Conservation (phyloP, 2,329 filamentous ascomycete genomes). For the Onygenales sp. region DNA sequence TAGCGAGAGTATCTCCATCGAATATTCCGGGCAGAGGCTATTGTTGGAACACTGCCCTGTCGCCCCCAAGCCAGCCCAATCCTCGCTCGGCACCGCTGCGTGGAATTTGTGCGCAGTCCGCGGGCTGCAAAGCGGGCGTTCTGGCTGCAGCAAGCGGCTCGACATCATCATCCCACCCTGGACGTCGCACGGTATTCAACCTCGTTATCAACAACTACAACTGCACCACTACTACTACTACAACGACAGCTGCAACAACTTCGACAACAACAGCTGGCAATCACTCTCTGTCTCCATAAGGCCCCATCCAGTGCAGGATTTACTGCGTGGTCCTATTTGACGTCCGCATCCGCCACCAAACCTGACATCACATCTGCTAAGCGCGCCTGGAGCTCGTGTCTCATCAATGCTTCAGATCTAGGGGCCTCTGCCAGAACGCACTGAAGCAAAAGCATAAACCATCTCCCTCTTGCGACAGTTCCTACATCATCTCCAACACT, state of each 20-base stretch:
- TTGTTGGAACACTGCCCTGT: too few relatives aligned
- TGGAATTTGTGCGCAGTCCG: too few relatives aligned
- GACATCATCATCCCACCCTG: not conserved
- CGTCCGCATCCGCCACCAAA: not conserved
- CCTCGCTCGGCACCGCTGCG: too few relatives aligned
- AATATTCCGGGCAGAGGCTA: too few relatives aligned
- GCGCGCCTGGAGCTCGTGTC: not conserved
- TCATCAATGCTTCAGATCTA: conserved; percentile 3
- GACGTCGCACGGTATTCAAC: not conserved
- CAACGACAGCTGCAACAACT: not conserved
- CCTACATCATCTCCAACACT: not conserved
- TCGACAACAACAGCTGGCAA: not conserved
- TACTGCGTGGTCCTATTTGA: not conserved
- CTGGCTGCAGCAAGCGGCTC: not conserved
- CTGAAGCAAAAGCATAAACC: not conserved
- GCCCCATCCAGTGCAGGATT: not conserved
- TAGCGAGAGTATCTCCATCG: too few relatives aligned
- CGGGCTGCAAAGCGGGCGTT: not conserved
- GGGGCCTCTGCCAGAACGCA: not conserved
- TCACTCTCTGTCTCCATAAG: not conserved
- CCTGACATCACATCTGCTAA: not conserved
- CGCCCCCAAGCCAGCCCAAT: too few relatives aligned
- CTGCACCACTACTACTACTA: not conserved
- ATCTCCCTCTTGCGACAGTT: not conserved
- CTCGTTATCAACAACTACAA: not conserved